phyloP scores from a whole-genome alignment of 2,329 filamentous ascomycete genomes.

The Colletotrichum liriopes region DNA sequence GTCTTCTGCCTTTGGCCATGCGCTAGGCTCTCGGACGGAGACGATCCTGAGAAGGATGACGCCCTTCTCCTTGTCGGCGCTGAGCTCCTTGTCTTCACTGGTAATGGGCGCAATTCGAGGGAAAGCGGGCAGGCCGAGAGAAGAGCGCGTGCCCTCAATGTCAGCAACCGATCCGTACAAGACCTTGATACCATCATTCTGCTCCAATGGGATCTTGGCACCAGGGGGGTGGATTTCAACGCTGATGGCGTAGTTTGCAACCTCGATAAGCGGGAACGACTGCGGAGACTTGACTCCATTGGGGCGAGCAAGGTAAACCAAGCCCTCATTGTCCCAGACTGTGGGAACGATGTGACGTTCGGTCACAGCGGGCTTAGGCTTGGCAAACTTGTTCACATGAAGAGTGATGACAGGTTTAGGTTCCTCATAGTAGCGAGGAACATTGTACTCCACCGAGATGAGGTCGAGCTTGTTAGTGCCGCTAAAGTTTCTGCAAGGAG shows the following conservation, averaged over 20 bases:
- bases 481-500: slow-evolving; percentile 44
- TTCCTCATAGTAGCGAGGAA: slow-evolving; percentile 28
- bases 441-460: slow-evolving; percentile 45
- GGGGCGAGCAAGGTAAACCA: slow-evolving; percentile 4
- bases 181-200: slow-evolving; percentile 3
- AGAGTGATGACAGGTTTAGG: slow-evolving; percentile 41
- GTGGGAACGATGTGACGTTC: slow-evolving; percentile 10
- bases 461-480: slow-evolving; percentile 42
- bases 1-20: background rate
- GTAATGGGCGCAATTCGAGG: background rate
- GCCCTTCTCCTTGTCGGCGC: slow-evolving; percentile 1
- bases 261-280: slow-evolving; percentile 3
- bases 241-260: background rate
- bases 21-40: background rate
- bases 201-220: background rate
- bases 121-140: slow-evolving; percentile 3
- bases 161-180: background rate
- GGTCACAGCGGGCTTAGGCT: slow-evolving; percentile 3
- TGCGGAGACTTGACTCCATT: slow-evolving; percentile 2
- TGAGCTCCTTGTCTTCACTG: slow-evolving; percentile 1
- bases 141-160: slow-evolving; percentile 5
- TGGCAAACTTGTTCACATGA: slow-evolving; percentile 39
- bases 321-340: slow-evolving; percentile 10
- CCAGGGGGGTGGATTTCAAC: background rate
- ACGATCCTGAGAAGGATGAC: background rate